Evolutionary conservation across 345 rosid genomes (phyloP).

Genomic region (Noccaea caerulescens): DNA sequence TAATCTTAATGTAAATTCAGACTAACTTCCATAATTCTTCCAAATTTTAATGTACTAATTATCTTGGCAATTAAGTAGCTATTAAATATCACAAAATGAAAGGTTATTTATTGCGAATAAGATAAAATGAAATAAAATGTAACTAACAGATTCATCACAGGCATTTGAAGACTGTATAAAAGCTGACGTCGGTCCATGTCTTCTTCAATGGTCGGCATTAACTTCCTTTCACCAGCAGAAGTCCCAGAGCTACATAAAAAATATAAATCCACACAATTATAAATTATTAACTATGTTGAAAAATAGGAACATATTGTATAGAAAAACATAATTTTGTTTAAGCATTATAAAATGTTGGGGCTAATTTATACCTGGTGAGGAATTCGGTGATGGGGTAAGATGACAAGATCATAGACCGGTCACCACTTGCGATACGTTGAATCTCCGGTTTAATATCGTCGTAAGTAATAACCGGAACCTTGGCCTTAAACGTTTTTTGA

Average conservation of each 20-base stretch:
- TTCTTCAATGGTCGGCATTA: conserved; percentile 86
- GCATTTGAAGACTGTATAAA: conserved; percentile 82
- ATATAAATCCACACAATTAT: not conserved
- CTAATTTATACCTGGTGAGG: conserved; percentile 60
- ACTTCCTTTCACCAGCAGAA: conserved; percentile 91
- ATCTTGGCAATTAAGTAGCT: not conserved
- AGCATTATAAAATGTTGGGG: not conserved
- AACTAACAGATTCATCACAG: conserved; percentile 90
- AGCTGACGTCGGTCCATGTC: conserved; percentile 76
- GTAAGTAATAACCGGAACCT: conserved; percentile 62
- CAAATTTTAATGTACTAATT: not conserved
- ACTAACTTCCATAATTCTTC: not conserved
- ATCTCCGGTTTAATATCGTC: conserved; percentile 76
- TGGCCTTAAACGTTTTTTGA: conserved; percentile 56
- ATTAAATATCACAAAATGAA: not conserved
- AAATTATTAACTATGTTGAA: not conserved
- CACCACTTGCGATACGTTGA: conserved; percentile 76
- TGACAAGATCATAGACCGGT: conserved; percentile 67
- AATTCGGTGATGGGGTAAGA: conserved; percentile 69
- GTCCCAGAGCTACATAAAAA: conserved; percentile 76
- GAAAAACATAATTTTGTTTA: too few species aligned
- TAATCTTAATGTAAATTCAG: not conserved
- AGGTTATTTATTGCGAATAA: not conserved
- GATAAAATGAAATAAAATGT: not conserved
- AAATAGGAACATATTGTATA: not conserved